A percentile compares a stretch with the other conserved stretches of the same genome.
Conservation (phyloP, 163 green algal species). For the Scenedesmus sp. region DNA sequence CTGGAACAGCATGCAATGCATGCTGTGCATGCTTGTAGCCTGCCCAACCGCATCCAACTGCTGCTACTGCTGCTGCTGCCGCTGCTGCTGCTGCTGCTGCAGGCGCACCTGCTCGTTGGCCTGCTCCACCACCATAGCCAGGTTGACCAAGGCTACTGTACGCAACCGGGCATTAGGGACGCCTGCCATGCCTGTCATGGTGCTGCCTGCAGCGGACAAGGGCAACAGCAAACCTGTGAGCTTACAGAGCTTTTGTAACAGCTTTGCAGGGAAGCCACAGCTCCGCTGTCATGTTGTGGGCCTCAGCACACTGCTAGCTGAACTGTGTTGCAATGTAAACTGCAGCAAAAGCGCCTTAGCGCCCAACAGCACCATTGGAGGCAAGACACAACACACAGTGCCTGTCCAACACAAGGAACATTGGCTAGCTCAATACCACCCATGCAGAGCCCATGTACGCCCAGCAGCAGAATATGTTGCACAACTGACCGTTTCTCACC, state of each 20-base stretch:
- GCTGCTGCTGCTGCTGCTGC: not conserved
- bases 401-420: not conserved
- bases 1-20: not conserved
- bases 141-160: constrained; percentile 72
- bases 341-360: too few relatives aligned
- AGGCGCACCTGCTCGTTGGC: constrained; percentile 74
- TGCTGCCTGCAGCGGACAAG: not conserved
- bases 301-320: not conserved
- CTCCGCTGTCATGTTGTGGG: not conserved
- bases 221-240: not conserved
- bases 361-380: not conserved
- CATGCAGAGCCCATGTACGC: not conserved
- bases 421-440: not conserved
- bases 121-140: constrained; percentile 77
- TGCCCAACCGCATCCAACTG: not conserved
- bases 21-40: not conserved
- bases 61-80: not conserved
- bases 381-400: not conserved
- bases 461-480: not conserved
- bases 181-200: not conserved
- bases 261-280: not conserved
- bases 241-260: not conserved
- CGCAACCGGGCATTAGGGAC: not conserved
- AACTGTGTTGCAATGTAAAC: not conserved
- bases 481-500: not conserved